phyloP scores from a whole-genome alignment of 73 alveolate species.

The Paramecium caudatum region DNA sequence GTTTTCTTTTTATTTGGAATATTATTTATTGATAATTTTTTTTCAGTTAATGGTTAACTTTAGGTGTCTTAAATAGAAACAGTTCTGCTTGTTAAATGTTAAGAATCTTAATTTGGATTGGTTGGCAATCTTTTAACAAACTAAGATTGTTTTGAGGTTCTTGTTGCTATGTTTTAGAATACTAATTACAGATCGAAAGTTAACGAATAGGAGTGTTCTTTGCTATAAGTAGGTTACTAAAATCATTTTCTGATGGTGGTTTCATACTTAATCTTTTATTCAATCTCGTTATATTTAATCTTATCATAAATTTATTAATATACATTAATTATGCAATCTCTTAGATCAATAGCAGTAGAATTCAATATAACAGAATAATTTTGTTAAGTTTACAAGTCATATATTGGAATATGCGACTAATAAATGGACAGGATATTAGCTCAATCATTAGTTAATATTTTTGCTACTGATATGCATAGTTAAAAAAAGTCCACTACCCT shows the following conservation, averaged over 20 bases:
- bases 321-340: too few species aligned
- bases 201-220: conserved; percentile 12
- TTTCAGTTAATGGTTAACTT: neutral
- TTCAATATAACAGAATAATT: too few species aligned
- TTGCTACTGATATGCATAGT: neutral
- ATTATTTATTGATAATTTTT: neutral
- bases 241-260: conserved; percentile 58
- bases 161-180: neutral
- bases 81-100: neutral
- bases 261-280: neutral
- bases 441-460: neutral
- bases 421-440: neutral
- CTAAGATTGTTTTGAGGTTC: conserved; percentile 8
- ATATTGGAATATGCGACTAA: too few species aligned
- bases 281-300: conserved; percentile 41
- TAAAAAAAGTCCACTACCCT: neutral
- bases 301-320: conserved; percentile 23
- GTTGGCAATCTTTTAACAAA: conserved; percentile 29
- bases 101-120: neutral
- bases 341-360: too few species aligned
- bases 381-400: too few species aligned
- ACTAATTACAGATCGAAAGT: neutral
- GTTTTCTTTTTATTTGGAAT: neutral
- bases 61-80: neutral
- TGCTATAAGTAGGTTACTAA: conserved; percentile 5